Percentiles rank a stretch among this genome's conserved stretches.
phyloP scores from a whole-genome alignment of 768 basidiomycete genomes.

The Lentinula detonsa region DNA sequence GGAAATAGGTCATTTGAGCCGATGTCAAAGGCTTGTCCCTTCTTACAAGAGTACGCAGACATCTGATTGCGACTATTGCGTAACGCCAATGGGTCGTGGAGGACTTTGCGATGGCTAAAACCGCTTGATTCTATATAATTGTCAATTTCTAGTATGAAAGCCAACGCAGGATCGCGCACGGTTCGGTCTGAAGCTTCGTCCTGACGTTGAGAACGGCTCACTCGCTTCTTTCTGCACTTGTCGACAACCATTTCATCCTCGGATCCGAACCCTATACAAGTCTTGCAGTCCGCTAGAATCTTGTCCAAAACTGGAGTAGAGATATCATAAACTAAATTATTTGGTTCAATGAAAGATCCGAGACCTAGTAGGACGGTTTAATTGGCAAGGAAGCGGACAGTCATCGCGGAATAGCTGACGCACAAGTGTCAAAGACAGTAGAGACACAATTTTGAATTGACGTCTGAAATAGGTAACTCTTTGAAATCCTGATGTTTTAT shows the following conservation, averaged over 20 bases:
- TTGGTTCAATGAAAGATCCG: conserved; percentile 56
- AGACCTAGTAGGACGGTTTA: conserved; percentile 35
- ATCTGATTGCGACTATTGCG: conserved; percentile 60
- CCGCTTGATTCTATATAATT: conserved; percentile 27
- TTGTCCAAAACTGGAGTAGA: conserved; percentile 34
- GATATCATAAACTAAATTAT: conserved; percentile 47
- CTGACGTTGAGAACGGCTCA: conserved; percentile 31
- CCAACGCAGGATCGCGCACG: conserved; percentile 28
- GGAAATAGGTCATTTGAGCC: conserved; percentile 48
- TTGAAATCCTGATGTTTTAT: not conserved
- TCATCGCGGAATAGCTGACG: conserved; percentile 16
- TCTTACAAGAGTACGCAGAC: conserved; percentile 62
- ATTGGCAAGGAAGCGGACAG: not conserved
- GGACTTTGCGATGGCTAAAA: conserved; percentile 55
- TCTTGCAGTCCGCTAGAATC: conserved; percentile 31
- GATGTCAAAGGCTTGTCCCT: conserved; percentile 50
- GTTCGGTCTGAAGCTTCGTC: conserved; percentile 36
- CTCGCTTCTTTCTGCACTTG: conserved; percentile 38
- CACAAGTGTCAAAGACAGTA: conserved; percentile 59
- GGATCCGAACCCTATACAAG: conserved; percentile 20
- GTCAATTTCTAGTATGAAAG: not conserved
- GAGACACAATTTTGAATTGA: conserved; percentile 73
- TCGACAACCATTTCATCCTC: conserved; percentile 31
- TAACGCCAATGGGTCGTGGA: conserved; percentile 77
- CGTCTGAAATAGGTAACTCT: conserved; percentile 32